Evolutionary conservation across 805 yeast species (phyloP).

Genomic region (Starmerella kuoi): DNA sequence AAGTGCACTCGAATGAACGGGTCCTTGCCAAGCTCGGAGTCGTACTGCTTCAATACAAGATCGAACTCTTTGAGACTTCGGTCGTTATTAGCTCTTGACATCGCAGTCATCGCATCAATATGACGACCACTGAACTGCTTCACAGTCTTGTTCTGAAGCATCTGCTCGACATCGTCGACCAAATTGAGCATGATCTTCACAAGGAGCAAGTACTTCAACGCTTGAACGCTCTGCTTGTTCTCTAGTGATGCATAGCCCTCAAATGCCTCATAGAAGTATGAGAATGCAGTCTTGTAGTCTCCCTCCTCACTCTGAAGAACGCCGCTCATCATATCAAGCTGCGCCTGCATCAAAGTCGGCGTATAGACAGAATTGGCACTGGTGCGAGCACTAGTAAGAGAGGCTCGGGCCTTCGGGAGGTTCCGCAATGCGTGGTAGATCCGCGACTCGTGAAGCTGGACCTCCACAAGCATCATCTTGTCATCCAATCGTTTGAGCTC

Average conservation of each 20-base stretch:
- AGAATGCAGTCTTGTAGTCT: constrained; percentile 90
- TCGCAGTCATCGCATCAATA: constrained; percentile 91
- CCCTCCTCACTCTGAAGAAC: constrained; percentile 91
- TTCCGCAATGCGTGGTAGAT: constrained; percentile 86
- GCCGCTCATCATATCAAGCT: constrained; percentile 89
- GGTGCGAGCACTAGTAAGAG: constrained; percentile 88
- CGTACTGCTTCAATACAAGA: constrained; percentile 56
- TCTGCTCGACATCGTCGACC: constrained; percentile 71
- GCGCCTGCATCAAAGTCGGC: constrained; percentile 88
- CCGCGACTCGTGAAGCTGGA: constrained; percentile 80
- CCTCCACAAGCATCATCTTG: constrained; percentile 88
- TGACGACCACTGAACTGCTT: constrained; percentile 68
- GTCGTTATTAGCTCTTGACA: constrained; percentile 78
- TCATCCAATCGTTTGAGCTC: constrained; percentile 93
- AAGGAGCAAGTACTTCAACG: constrained; percentile 81
- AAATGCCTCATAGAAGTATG: constrained; percentile 89
- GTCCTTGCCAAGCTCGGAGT: constrained; percentile 66
- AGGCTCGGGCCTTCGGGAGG: constrained; percentile 79
- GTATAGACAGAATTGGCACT: constrained; percentile 95
- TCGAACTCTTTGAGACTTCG: constrained; percentile 88
- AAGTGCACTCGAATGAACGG: constrained; percentile 83
- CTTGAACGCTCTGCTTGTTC: constrained; percentile 45
- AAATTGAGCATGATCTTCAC: constrained; percentile 87
- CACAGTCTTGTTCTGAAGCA: constrained; percentile 62
- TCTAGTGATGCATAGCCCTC: constrained; percentile 70